Percentiles rank a stretch among this genome's conserved stretches.
Evolutionary conservation across 2,329 filamentous ascomycete genomes (phyloP).

Genomic region (Diaporthe longicolla): DNA sequence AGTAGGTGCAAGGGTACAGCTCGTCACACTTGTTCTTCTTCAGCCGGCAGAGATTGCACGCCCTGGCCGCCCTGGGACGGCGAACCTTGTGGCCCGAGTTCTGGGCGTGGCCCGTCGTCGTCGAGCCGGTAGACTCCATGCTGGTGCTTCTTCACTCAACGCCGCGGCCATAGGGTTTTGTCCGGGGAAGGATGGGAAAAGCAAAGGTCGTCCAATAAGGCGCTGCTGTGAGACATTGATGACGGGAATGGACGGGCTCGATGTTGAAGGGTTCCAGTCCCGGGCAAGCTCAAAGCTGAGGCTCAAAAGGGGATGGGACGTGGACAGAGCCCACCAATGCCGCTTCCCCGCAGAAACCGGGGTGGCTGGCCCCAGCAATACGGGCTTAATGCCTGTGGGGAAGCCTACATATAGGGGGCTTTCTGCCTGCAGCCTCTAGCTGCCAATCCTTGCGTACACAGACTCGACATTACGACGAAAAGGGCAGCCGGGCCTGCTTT

Average conservation of each 20-base stretch:
- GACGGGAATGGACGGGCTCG: background rate
- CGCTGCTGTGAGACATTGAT: slow-evolving; percentile 23
- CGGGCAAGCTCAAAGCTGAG: background rate
- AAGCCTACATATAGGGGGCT: background rate
- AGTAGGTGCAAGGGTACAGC: slow-evolving; percentile 55
- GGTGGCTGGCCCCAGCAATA: slow-evolving; percentile 2
- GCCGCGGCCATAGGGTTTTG: slow-evolving; percentile 4
- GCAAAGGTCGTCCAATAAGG: slow-evolving; percentile 10
- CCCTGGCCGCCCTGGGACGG: slow-evolving; percentile 58
- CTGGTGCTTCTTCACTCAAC: slow-evolving; percentile 21
- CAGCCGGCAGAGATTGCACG: slow-evolving; percentile 60
- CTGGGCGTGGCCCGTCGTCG: slow-evolving; percentile 26
- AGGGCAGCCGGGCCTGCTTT: background rate
- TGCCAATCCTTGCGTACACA: background rate
- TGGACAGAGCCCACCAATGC: slow-evolving; percentile 11
- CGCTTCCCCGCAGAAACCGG: slow-evolving; percentile 22
- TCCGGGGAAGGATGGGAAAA: background rate
- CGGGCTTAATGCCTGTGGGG: background rate
- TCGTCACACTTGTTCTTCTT: slow-evolving; percentile 66
- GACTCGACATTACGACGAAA: background rate
- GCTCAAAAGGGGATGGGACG: slow-evolving; percentile 33
- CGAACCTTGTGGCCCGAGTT: slow-evolving; percentile 42
- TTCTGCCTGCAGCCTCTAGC: background rate
- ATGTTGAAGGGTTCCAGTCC: background rate
- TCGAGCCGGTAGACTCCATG: slow-evolving; percentile 24